phyloP scores from a whole-genome alignment of 192 early-diverging fungal species.

The Dissophora globulifera region DNA sequence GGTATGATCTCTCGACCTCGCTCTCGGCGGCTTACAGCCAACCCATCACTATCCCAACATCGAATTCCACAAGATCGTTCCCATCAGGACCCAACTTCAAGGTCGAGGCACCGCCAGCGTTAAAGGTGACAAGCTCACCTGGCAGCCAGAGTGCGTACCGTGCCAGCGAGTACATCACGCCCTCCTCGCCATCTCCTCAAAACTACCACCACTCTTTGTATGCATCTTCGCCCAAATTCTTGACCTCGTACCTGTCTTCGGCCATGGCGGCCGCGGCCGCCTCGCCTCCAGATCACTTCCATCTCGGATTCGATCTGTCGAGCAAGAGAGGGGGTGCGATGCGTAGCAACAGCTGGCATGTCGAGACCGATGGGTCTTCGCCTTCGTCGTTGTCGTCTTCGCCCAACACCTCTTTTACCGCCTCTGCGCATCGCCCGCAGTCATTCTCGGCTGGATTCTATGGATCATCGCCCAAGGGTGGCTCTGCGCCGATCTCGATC shows the following conservation, averaged over 20 bases:
- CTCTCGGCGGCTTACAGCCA: slow-evolving; percentile 49
- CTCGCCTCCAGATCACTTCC: slow-evolving; percentile 44
- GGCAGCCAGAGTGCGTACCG: slow-evolving; percentile 35
- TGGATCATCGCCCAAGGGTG: slow-evolving; percentile 14
- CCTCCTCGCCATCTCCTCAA: slow-evolving; percentile 16
- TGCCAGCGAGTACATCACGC: slow-evolving; percentile 34
- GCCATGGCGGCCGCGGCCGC: too few species aligned
- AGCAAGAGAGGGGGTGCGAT: neutral
- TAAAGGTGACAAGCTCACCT: neutral
- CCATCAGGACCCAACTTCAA: neutral
- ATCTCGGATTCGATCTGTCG: slow-evolving; percentile 24
- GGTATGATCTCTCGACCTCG: slow-evolving; percentile 55
- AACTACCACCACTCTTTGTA: slow-evolving; percentile 31
- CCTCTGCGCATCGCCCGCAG: too few species aligned
- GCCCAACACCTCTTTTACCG: too few species aligned
- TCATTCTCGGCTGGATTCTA: slow-evolving; percentile 27
- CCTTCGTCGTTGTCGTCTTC: neutral
- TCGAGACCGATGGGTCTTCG: slow-evolving; percentile 5
- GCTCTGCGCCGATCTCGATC: slow-evolving; percentile 52
- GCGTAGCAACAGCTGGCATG: slow-evolving; percentile 31
- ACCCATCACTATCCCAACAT: slow-evolving; percentile 15
- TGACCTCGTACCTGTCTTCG: slow-evolving; percentile 13
- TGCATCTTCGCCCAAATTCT: slow-evolving; percentile 47
- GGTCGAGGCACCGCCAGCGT: slow-evolving; percentile 1
- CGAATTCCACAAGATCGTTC: slow-evolving; percentile 1